phyloP scores from a whole-genome alignment of 176 grass and related monocot genomes.

The Carex cristatella region DNA sequence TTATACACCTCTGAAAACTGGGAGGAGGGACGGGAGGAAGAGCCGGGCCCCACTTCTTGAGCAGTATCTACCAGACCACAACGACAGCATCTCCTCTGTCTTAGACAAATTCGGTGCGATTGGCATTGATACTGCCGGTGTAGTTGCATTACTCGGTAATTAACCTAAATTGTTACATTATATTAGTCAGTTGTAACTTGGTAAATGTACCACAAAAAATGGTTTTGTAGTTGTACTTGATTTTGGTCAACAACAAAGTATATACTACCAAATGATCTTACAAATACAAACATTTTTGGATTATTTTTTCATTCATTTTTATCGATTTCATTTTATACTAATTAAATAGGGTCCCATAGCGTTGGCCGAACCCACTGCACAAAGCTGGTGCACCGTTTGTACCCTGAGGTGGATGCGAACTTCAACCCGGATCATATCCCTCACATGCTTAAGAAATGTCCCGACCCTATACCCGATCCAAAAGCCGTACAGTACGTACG shows the following conservation, averaged over 20 bases:
- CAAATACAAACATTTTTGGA: neutral
- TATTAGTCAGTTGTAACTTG: neutral
- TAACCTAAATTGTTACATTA: neutral
- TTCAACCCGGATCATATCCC: slow-evolving; percentile 31
- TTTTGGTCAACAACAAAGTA: neutral
- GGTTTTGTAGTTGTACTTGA: neutral
- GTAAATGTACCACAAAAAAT: neutral
- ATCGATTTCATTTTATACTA: neutral
- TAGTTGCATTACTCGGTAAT: slow-evolving; percentile 34
- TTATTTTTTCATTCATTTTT: neutral
- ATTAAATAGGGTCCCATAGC: slow-evolving; percentile 22
- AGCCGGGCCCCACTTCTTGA: slow-evolving; percentile 28
- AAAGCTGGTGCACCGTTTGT: slow-evolving; percentile 36
- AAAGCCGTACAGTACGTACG: slow-evolving; percentile 34
- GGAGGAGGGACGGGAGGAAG: slow-evolving; percentile 33
- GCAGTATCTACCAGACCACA: slow-evolving; percentile 36
- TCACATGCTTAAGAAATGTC: slow-evolving; percentile 35
- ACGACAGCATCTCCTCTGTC: slow-evolving; percentile 35
- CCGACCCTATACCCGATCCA: slow-evolving; percentile 21
- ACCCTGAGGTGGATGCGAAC: slow-evolving; percentile 22
- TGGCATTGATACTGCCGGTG: slow-evolving; percentile 30
- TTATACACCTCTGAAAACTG: slow-evolving; percentile 32
- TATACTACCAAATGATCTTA: neutral
- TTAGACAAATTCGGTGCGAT: slow-evolving; percentile 29
- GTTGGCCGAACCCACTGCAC: slow-evolving; percentile 31